Evolutionary conservation across 2,329 filamentous ascomycete species (phyloP).

Genomic region (Monosporascus sp.): DNA sequence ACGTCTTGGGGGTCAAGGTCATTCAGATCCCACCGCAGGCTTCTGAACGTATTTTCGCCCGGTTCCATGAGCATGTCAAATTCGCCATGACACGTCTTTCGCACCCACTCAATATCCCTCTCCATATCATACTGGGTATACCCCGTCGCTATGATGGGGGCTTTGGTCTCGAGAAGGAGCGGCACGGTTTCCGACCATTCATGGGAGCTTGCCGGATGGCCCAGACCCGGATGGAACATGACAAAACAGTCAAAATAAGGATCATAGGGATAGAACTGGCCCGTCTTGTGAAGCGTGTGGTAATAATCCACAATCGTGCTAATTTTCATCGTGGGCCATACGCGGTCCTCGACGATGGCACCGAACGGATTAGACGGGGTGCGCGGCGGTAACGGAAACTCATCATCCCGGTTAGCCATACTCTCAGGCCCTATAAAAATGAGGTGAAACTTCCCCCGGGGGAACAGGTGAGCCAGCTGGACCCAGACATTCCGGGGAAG

Average conservation of each 20-base stretch:
- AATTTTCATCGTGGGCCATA: slow-evolving; percentile 89
- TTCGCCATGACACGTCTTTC: slow-evolving; percentile 79
- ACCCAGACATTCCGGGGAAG: slow-evolving; percentile 91
- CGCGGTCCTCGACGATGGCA: slow-evolving; percentile 85
- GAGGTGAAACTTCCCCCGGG: slow-evolving; percentile 81
- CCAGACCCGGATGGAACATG: slow-evolving; percentile 92
- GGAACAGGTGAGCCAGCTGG: slow-evolving; percentile 91
- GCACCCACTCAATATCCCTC: slow-evolving; percentile 84
- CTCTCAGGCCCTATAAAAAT: slow-evolving; percentile 94
- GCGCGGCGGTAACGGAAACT: slow-evolving; percentile 84
- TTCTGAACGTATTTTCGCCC: slow-evolving; percentile 90
- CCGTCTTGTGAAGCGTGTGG: slow-evolving; percentile 88
- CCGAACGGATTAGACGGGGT: slow-evolving; percentile 87
- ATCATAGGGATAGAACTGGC: slow-evolving; percentile 89
- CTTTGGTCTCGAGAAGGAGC: slow-evolving; percentile 87
- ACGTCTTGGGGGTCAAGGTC: slow-evolving; percentile 92
- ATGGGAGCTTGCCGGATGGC: slow-evolving; percentile 86
- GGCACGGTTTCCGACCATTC: slow-evolving; percentile 94
- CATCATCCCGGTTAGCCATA: slow-evolving; percentile 88
- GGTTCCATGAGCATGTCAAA: slow-evolving; percentile 90
- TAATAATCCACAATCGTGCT: slow-evolving; percentile 98
- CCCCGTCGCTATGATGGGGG: slow-evolving; percentile 88
- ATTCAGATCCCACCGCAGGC: slow-evolving; percentile 93
- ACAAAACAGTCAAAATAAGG: slow-evolving; percentile 98
- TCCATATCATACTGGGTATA: slow-evolving; percentile 96